Percentiles rank a stretch among this genome's conserved stretches.
These are phyloP conservation scores for Coccinonectria pachysandricola DNA, from an alignment of 2,329 filamentous ascomycete genomes.

Conservation along the genomic window DNA sequence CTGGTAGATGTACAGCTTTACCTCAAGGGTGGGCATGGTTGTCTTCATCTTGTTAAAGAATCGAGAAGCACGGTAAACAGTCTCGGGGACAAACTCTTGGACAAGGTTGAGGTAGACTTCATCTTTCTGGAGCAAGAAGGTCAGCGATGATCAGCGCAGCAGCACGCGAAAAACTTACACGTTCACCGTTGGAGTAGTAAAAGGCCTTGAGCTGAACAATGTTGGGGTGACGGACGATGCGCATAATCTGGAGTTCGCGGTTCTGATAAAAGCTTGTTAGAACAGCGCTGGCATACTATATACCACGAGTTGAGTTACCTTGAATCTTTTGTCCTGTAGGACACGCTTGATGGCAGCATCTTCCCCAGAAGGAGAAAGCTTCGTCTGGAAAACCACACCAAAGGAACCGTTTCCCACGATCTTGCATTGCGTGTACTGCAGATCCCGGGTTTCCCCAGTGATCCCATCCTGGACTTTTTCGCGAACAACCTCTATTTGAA, in stretches of 20 bases:
- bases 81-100: conserved; percentile 96
- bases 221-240: conserved; percentile 96
- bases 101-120: conserved; percentile 98
- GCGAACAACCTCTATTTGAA: conserved; percentile 90
- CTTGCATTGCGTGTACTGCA: conserved; percentile 99
- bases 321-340: conserved; percentile 98
- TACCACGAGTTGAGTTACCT: conserved; percentile 46
- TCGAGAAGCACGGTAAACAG: conserved; percentile 91
- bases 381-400: conserved; percentile 97
- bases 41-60: conserved; percentile 99
- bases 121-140: conserved; percentile 57
- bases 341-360: conserved; percentile 99
- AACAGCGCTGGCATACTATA: neutral
- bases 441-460: conserved; percentile 90
- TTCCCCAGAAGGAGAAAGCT: conserved; percentile 93
- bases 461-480: conserved; percentile 98
- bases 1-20: conserved; percentile 99
- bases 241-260: conserved; percentile 98
- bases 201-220: conserved; percentile 98
- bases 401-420: conserved; percentile 99
- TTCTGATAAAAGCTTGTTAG: conserved; percentile 53
- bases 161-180: conserved; percentile 46
- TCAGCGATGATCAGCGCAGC: conserved; percentile 1
- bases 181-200: conserved; percentile 98
- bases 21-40: conserved; percentile 96